Percentiles rank a stretch among this genome's conserved stretches.
phyloP scores from a whole-genome alignment of 805 yeast species.

The Metschnikowia arizonensis region DNA sequence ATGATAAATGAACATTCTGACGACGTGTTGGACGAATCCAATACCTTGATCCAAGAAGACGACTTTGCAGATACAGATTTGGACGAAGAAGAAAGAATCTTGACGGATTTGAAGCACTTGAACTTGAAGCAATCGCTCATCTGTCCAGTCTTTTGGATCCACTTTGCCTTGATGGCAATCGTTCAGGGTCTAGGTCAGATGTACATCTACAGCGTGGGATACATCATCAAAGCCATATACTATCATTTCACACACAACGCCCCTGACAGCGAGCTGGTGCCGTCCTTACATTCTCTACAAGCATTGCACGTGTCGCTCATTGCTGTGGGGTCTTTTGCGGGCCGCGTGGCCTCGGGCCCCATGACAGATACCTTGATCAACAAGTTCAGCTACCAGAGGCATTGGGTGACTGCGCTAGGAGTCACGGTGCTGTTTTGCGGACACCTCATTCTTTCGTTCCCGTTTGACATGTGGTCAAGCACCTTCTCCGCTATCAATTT shows the following conservation, averaged over 20 bases:
- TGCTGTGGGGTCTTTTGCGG: slow-evolving; percentile 29
- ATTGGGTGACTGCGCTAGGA: slow-evolving; percentile 31
- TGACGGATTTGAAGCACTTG: slow-evolving; percentile 15
- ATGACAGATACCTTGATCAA: slow-evolving; percentile 27
- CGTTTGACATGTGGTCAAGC: slow-evolving; percentile 12
- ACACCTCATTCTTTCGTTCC: slow-evolving; percentile 20
- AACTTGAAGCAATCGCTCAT: slow-evolving; percentile 21
- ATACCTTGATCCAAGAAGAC: background rate
- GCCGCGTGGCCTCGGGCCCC: slow-evolving; percentile 32
- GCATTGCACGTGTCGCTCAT: slow-evolving; percentile 33
- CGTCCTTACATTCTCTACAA: slow-evolving; percentile 23
- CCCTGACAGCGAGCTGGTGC: background rate
- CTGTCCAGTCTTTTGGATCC: slow-evolving; percentile 32
- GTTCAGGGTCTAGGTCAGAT: slow-evolving; percentile 38
- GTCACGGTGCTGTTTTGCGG: slow-evolving; percentile 28
- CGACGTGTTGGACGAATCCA: background rate
- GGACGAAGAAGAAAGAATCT: background rate
- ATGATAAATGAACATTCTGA: background rate
- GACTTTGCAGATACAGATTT: background rate
- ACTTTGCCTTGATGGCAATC: slow-evolving; percentile 27
- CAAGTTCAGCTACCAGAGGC: slow-evolving; percentile 24
- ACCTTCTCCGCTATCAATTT: slow-evolving; percentile 17
- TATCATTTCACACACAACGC: slow-evolving; percentile 1
- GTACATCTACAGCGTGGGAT: slow-evolving; percentile 36
- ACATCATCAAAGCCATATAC: slow-evolving; percentile 27